These are phyloP conservation scores for Colletotrichum paranaense DNA, from an alignment of 2,329 filamentous ascomycete genomes.

Conservation along the genomic window DNA sequence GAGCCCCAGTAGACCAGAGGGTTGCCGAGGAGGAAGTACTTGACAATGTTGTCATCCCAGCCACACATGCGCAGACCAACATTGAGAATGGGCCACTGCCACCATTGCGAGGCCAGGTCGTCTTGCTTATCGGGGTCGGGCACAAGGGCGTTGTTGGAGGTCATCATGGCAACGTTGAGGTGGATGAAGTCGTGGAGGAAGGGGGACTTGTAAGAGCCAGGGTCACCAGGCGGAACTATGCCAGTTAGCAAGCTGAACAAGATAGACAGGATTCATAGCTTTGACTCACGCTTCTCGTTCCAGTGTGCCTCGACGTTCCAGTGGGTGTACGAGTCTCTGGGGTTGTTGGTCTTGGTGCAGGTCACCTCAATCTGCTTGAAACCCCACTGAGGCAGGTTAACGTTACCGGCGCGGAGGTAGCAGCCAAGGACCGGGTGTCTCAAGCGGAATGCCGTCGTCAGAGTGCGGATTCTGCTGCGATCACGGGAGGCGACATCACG, in stretches of 20 bases:
- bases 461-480: constrained; percentile 84
- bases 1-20: constrained; percentile 96
- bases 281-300: constrained; percentile 87
- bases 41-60: constrained; percentile 95
- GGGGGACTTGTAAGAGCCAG: constrained; percentile 93
- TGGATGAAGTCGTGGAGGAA: constrained; percentile 99
- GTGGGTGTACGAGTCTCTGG: constrained; percentile 93
- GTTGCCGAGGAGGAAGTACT: constrained; percentile 98
- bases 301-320: constrained; percentile 98
- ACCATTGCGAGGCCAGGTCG: constrained; percentile 94
- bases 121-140: constrained; percentile 99
- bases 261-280: neutral
- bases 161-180: constrained; percentile 99
- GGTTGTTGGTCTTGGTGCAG: constrained; percentile 93
- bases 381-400: constrained; percentile 97
- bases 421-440: constrained; percentile 86
- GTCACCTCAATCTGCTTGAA: constrained; percentile 99
- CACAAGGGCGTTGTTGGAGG: constrained; percentile 97
- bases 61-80: constrained; percentile 98
- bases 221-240: constrained; percentile 86
- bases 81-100: constrained; percentile 97
- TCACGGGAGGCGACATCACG: constrained; percentile 90
- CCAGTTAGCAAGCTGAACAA: constrained; percentile 45
- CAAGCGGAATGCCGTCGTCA: constrained; percentile 93
- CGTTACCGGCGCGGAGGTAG: constrained; percentile 94